phyloP scores from a whole-genome alignment of 495 filamentous ascomycete species.

The Aspergillus haitiensis region DNA sequence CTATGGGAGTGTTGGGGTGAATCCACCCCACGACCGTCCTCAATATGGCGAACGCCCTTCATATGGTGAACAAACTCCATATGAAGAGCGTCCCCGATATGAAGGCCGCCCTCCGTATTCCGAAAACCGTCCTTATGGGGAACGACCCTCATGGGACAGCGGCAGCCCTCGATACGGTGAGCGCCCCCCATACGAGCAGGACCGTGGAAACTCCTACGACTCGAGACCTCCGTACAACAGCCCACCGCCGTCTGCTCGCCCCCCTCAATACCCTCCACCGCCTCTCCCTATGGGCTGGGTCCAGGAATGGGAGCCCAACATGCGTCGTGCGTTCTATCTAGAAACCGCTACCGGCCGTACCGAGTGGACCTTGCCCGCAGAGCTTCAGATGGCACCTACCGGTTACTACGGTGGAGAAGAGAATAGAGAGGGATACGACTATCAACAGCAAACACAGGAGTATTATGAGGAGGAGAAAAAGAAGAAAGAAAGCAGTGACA shows the following conservation, averaged over 20 bases:
- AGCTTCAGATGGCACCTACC: slow-evolving; percentile 20
- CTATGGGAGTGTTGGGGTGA: slow-evolving; percentile 26
- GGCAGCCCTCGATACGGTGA: slow-evolving; percentile 17
- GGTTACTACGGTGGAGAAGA: slow-evolving; percentile 11
- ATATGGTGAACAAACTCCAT: slow-evolving; percentile 20
- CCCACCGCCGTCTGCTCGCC: slow-evolving; percentile 28
- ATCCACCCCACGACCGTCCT: slow-evolving; percentile 21
- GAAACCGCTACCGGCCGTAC: slow-evolving; percentile 59
- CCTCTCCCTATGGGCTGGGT: slow-evolving; percentile 60
- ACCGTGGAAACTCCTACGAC: slow-evolving; percentile 13
- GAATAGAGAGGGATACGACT: not conserved
- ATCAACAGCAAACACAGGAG: not conserved
- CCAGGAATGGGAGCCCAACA: slow-evolving; percentile 57
- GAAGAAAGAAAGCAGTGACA: slow-evolving; percentile 47
- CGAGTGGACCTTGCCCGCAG: slow-evolving; percentile 58
- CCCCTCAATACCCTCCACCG: slow-evolving; percentile 43
- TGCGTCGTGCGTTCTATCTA: slow-evolving; percentile 60
- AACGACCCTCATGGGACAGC: slow-evolving; percentile 25
- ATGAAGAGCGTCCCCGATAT: slow-evolving; percentile 15
- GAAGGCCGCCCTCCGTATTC: slow-evolving; percentile 9
- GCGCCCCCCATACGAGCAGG: slow-evolving; percentile 19
- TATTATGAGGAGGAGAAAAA: slow-evolving; percentile 37
- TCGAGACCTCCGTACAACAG: slow-evolving; percentile 15
- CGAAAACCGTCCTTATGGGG: slow-evolving; percentile 15
- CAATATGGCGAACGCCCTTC: slow-evolving; percentile 16